These are phyloP conservation scores for Cadophora gregata DNA, from an alignment of 2,329 filamentous ascomycete genomes.

Conservation along the genomic window DNA sequence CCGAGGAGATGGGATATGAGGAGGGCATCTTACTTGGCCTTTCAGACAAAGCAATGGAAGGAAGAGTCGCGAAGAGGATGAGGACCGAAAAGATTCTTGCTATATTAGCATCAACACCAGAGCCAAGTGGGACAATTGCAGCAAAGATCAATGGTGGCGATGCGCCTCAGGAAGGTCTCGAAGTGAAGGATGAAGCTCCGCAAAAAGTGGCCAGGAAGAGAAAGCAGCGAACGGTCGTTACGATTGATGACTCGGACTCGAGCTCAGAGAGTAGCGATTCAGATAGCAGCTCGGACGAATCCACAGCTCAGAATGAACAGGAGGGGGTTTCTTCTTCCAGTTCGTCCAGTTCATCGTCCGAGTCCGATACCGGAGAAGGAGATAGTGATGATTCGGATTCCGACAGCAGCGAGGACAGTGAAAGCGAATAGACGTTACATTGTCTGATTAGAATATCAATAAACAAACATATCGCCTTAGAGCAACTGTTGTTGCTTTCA, in stretches of 20 bases:
- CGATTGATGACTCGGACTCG: constrained; percentile 37
- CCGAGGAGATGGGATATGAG: constrained; percentile 40
- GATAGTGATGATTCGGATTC: constrained; percentile 33
- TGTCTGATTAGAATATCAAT: background rate
- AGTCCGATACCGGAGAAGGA: constrained; percentile 31
- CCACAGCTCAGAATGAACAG: constrained; percentile 23
- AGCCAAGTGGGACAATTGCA: constrained; percentile 8
- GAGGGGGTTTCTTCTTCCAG: constrained; percentile 33
- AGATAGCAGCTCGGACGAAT: constrained; percentile 31
- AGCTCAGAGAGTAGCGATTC: constrained; percentile 34
- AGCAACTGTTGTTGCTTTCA: background rate
- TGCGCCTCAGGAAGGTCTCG: constrained; percentile 49
- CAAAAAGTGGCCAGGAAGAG: constrained; percentile 53
- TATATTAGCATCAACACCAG: constrained; percentile 49
- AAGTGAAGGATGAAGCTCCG: constrained; percentile 53
- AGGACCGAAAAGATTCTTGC: constrained; percentile 64
- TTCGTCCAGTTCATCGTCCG: constrained; percentile 39
- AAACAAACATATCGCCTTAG: background rate
- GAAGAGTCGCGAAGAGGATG: constrained; percentile 66
- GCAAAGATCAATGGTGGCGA: constrained; percentile 29
- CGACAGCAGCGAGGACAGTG: constrained; percentile 33
- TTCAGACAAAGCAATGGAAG: constrained; percentile 58
- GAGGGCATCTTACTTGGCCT: constrained; percentile 44
- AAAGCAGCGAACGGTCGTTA: constrained; percentile 49
- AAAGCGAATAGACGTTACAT: constrained; percentile 16